Evolutionary conservation across 305 asterid genomes (phyloP).

Genomic region (Fraxinus platypoda): DNA sequence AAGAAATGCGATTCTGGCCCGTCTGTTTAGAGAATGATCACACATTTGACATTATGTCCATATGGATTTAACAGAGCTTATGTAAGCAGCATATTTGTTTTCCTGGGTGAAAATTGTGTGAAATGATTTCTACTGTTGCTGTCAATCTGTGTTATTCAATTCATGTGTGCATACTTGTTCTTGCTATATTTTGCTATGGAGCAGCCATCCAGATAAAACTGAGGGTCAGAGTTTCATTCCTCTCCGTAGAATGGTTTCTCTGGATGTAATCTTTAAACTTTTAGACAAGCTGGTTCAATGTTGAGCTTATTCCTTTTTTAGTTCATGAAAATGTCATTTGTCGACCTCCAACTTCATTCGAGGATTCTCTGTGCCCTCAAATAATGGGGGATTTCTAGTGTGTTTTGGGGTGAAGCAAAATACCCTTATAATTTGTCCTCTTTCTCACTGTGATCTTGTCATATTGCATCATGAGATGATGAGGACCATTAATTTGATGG

Average conservation of each 20-base stretch:
- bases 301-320: neutral
- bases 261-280: slow-evolving; percentile 1
- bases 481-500: neutral
- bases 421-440: neutral
- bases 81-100: slow-evolving; percentile 38
- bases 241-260: neutral
- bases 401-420: neutral
- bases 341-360: neutral
- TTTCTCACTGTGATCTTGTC: neutral
- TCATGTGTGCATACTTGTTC: slow-evolving; percentile 30
- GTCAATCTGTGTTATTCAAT: neutral
- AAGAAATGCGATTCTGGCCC: slow-evolving; percentile 32
- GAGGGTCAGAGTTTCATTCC: neutral
- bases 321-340: neutral
- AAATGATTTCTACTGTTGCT: slow-evolving; percentile 31
- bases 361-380: neutral
- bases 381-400: neutral
- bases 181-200: slow-evolving; percentile 24
- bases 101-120: slow-evolving; percentile 32
- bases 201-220: slow-evolving; percentile 11
- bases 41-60: neutral
- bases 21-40: slow-evolving; percentile 26
- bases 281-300: neutral
- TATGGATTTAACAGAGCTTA: slow-evolving; percentile 16
- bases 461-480: neutral